Evolutionary conservation across 1,284 basidiomycete genomes (phyloP).

Genomic region (Trichosporon sp.): DNA sequence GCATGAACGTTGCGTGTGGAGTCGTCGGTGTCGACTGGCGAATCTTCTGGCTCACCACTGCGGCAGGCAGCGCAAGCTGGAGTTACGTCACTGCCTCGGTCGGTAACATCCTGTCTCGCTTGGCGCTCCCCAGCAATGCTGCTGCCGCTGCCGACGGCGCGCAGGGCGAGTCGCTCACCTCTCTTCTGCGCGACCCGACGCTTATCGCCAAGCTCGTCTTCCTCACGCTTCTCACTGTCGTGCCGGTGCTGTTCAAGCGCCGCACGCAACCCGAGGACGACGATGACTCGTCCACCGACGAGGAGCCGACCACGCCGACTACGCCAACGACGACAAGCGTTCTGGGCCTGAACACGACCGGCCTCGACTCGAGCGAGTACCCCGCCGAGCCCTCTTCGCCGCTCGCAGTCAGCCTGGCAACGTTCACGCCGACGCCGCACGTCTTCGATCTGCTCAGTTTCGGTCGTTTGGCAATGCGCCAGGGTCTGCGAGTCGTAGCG

Average conservation of each 20-base stretch:
- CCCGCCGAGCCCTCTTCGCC: slow-evolving; percentile 28
- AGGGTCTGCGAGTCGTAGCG: slow-evolving; percentile 23
- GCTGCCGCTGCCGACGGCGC: slow-evolving; percentile 11
- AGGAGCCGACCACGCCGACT: slow-evolving; percentile 7
- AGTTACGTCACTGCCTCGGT: slow-evolving; percentile 47
- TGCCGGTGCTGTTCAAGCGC: slow-evolving; percentile 47
- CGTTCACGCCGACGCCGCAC: slow-evolving; percentile 40
- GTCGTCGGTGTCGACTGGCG: slow-evolving; percentile 79
- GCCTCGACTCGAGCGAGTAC: slow-evolving; percentile 5
- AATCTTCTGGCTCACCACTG: slow-evolving; percentile 68
- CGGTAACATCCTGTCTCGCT: slow-evolving; percentile 44
- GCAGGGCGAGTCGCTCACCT: slow-evolving; percentile 42
- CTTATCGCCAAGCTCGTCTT: slow-evolving; percentile 47
- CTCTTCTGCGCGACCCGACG: slow-evolving; percentile 46
- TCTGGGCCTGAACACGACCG: slow-evolving; percentile 12
- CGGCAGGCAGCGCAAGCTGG: slow-evolving; percentile 82
- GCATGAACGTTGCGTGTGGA: slow-evolving; percentile 88
- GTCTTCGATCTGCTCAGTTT: slow-evolving; percentile 42
- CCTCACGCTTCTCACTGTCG: slow-evolving; percentile 42
- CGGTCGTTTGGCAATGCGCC: slow-evolving; percentile 33
- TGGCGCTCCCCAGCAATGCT: slow-evolving; percentile 30
- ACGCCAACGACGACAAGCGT: slow-evolving; percentile 7
- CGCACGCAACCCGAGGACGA: slow-evolving; percentile 13
- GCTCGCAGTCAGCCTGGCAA: slow-evolving; percentile 30
- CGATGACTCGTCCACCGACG: slow-evolving; percentile 10